phyloP scores from a whole-genome alignment of 768 basidiomycete genomes.

The Mycena vulgaris region DNA sequence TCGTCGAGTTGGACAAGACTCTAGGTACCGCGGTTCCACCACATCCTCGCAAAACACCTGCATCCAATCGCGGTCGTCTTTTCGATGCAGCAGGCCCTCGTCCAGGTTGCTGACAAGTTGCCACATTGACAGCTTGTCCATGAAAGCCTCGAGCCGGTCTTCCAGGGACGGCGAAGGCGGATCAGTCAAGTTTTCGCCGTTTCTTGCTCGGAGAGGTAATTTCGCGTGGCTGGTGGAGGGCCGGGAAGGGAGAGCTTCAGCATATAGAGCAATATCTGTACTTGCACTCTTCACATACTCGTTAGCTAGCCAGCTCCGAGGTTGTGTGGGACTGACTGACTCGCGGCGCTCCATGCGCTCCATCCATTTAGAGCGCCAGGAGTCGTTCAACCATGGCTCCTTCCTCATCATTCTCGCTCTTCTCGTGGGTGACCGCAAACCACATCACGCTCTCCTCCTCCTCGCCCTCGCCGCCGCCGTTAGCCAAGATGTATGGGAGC shows the following conservation, averaged over 20 bases:
- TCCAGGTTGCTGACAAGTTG: constrained; percentile 69
- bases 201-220: constrained; percentile 45
- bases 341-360: constrained; percentile 80
- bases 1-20: neutral
- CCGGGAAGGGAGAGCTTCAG: constrained; percentile 76
- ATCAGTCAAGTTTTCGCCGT: constrained; percentile 38
- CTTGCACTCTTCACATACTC: constrained; percentile 67
- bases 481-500: constrained; percentile 71
- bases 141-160: constrained; percentile 78
- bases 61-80: constrained; percentile 76
- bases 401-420: constrained; percentile 55
- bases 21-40: constrained; percentile 74
- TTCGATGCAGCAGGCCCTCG: constrained; percentile 33
- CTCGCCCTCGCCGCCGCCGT: constrained; percentile 74
- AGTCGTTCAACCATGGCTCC: constrained; percentile 64
- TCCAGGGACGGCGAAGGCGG: constrained; percentile 50
- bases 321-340: constrained; percentile 51
- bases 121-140: constrained; percentile 87
- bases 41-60: constrained; percentile 79
- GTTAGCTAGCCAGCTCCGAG: constrained; percentile 8
- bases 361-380: constrained; percentile 71
- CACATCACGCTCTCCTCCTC: constrained; percentile 85
- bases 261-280: constrained; percentile 82
- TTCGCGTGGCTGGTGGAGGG: constrained; percentile 49
- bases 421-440: constrained; percentile 78